Evolutionary conservation across 805 yeast genomes (phyloP), one percentile per base, ranked within the genome.

Genomic region (Cyberlindnera bimundalis): DNA sequence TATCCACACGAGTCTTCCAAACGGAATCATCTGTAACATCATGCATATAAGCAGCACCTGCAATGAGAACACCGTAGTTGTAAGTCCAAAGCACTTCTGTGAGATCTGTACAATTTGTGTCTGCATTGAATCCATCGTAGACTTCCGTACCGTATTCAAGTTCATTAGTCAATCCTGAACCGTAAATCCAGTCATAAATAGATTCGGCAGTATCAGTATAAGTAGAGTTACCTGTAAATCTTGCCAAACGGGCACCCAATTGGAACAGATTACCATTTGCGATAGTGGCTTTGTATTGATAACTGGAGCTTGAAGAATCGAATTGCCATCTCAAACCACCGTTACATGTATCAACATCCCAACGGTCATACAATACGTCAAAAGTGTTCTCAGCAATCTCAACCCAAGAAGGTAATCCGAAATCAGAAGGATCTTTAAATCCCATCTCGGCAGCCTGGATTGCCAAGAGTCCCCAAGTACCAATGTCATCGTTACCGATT

Each of bases 241-340:
- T 68, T 0, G 80, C 84, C 51, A 80, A 66, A 51, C 85, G 71
- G 1, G 84, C 81, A 14, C 80, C 79, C 28, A 80, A 52, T 45
- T 78, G 79, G 64, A 80, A 79, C 33, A 80, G 58, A 55, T 79
- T 77, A 1, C 79, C 85, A 53, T 79, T 79, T n/a, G 84, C 68
- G 50, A 80, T 75, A 17, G 82, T 65, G 56, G 80, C 80, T 52
- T 80, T 80, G 56, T 80, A 80, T 47, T 70, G 68, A 55, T 77
- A 79, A 32, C 86, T 85, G 14, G 76, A 65, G 51, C 73, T 74
- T 74, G 78, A 68, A 18, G 74, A 62, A 58, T 77, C 73, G 45
- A 78, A 80, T 60, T 79, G 87, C 87, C 86, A 81, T 66, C 85
- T 72, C 33, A 80, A 59, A 5, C 86, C 86, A 40, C 87, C 87